These are phyloP conservation scores for Aspergillus brasiliensis DNA, from an alignment of 2,329 filamentous ascomycete genomes.

Conservation along the genomic window DNA sequence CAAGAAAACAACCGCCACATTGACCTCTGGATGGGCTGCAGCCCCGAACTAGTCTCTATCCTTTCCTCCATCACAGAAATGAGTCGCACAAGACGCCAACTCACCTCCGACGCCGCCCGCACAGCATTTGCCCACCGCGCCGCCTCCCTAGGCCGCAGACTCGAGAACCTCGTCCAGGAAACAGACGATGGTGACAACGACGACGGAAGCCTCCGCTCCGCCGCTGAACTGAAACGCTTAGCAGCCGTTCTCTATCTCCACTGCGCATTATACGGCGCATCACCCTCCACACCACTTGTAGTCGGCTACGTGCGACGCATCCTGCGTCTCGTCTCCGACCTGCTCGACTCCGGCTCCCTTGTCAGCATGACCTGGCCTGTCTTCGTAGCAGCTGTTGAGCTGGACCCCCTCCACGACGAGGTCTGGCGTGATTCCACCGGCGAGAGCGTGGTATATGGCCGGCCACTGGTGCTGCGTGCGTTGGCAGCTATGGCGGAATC, in stretches of 20 bases:
- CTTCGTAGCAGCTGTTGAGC: slow-evolving; percentile 49
- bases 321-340: slow-evolving; percentile 35
- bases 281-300: slow-evolving; percentile 42
- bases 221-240: slow-evolving; percentile 48
- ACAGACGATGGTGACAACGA: slow-evolving; percentile 35
- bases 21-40: slow-evolving; percentile 54
- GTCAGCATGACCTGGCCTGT: slow-evolving; percentile 47
- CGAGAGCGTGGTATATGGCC: slow-evolving; percentile 31
- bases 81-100: slow-evolving; percentile 38
- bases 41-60: slow-evolving; percentile 50
- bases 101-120: slow-evolving; percentile 26
- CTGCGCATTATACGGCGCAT: slow-evolving; percentile 48
- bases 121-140: slow-evolving; percentile 34
- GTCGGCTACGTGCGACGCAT: slow-evolving; percentile 37
- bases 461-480: slow-evolving; percentile 44
- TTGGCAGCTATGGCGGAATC: slow-evolving; percentile 45
- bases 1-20: slow-evolving; percentile 40
- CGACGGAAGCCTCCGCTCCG: slow-evolving; percentile 37
- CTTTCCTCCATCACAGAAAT: slow-evolving; percentile 53
- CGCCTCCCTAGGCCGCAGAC: slow-evolving; percentile 36
- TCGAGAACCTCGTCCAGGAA: slow-evolving; percentile 39
- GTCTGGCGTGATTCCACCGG: slow-evolving; percentile 30
- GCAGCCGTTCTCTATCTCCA: slow-evolving; percentile 51
- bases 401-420: slow-evolving; percentile 43
- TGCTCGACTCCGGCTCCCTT: slow-evolving; percentile 36